phyloP scores from a whole-genome alignment of 2,329 filamentous ascomycete genomes.

The Hyphodiscus sp. region DNA sequence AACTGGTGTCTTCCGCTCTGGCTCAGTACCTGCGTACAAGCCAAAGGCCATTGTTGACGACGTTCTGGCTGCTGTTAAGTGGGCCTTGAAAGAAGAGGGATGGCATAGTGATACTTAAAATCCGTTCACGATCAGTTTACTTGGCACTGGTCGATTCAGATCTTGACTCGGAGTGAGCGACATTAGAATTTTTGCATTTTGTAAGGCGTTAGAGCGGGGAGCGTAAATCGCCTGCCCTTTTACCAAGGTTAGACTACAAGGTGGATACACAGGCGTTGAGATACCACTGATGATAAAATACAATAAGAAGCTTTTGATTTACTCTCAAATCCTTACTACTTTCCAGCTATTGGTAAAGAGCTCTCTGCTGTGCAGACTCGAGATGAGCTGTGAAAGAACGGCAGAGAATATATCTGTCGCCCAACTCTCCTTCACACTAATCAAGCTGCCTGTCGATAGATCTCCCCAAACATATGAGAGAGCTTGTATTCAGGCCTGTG shows the following conservation, averaged over 20 bases:
- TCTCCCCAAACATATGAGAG: too few relatives aligned
- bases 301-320: background rate
- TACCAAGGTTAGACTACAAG: background rate
- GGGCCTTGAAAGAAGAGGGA: slow-evolving; percentile 59
- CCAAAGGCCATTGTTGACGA: slow-evolving; percentile 65
- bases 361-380: too few relatives aligned
- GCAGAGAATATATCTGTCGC: too few relatives aligned
- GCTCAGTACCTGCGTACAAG: slow-evolving; percentile 47
- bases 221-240: background rate
- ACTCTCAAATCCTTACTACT: too few relatives aligned
- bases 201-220: background rate
- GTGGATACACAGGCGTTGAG: background rate
- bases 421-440: too few relatives aligned
- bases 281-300: background rate
- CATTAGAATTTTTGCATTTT: background rate
- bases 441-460: too few relatives aligned
- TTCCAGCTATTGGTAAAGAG: too few relatives aligned
- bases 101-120: slow-evolving; percentile 1
- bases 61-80: slow-evolving; percentile 70
- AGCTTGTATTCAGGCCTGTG: too few relatives aligned
- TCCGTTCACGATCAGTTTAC: background rate
- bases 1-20: slow-evolving; percentile 68
- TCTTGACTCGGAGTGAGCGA: background rate
- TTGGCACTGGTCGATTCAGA: background rate
- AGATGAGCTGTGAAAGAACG: too few relatives aligned